A percentile compares a stretch with the other conserved stretches of the same genome.
Evolutionary conservation across 2,329 filamentous ascomycete genomes (phyloP).

Genomic region (Dactylellina cionopaga): DNA sequence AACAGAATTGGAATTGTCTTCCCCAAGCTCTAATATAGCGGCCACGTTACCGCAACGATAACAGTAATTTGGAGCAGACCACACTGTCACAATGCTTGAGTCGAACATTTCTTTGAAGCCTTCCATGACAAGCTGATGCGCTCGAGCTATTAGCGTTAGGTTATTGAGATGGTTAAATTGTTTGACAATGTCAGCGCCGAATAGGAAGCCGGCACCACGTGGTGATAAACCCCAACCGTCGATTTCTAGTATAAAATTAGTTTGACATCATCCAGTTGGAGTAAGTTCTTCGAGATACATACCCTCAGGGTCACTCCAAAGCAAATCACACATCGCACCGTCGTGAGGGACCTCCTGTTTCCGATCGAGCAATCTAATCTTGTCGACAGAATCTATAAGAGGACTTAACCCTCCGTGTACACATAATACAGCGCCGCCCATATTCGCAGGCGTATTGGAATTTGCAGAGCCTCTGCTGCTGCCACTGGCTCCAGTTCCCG

Average conservation of each 20-base stretch:
- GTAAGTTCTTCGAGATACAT: no score
- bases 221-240: slow-evolving; percentile 96
- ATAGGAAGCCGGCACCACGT: slow-evolving; percentile 92
- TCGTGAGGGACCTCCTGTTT: slow-evolving; percentile 99
- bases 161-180: slow-evolving; percentile 96
- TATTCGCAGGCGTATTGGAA: slow-evolving; percentile 59
- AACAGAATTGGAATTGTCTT: slow-evolving; percentile 78
- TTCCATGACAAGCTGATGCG: slow-evolving; percentile 98
- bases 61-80: slow-evolving; percentile 97
- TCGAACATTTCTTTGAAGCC: slow-evolving; percentile 99
- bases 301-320: slow-evolving; percentile 93
- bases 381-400: slow-evolving; percentile 90
- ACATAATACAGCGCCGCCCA: slow-evolving; percentile 83
- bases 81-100: slow-evolving; percentile 95
- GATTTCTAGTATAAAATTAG: slow-evolving; percentile 69
- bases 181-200: slow-evolving; percentile 94
- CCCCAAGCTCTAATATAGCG: slow-evolving; percentile 89
- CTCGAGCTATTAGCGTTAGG: slow-evolving; percentile 87
- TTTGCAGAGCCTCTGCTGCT: slow-evolving; percentile 24
- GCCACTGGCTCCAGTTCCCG: slow-evolving; percentile 65
- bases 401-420: slow-evolving; percentile 94
- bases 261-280: no score
- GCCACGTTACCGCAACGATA: slow-evolving; percentile 96
- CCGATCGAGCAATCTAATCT: slow-evolving; percentile 91
- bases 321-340: slow-evolving; percentile 96